Conservation (phyloP, 2,329 filamentous ascomycete genomes). For the Hypoxylon sp. region DNA sequence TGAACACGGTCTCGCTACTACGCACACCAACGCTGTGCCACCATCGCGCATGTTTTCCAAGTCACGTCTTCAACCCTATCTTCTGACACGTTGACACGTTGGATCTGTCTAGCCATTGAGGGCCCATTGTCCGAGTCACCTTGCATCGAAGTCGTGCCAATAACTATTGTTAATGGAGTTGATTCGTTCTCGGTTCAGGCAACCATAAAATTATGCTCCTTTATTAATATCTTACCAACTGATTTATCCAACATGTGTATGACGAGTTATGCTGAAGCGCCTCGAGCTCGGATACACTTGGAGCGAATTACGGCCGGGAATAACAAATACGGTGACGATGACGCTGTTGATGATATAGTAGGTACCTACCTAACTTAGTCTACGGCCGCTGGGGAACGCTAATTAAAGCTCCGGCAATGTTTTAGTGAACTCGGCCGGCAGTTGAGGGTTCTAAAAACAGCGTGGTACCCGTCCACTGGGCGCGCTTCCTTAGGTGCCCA, state of each 20-base stretch:
- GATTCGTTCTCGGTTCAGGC: constrained; percentile 7
- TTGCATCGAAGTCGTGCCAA: constrained; percentile 32
- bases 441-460: constrained; percentile 24
- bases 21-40: constrained; percentile 28
- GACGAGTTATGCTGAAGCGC: not conserved
- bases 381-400: not conserved
- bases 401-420: constrained; percentile 5
- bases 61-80: constrained; percentile 33
- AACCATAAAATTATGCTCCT: not conserved
- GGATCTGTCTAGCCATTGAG: constrained; percentile 16
- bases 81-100: constrained; percentile 28
- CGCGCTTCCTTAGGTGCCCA: constrained; percentile 1
- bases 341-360: constrained; percentile 11
- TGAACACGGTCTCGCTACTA: constrained; percentile 11
- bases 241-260: not conserved
- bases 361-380: not conserved
- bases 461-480: constrained; percentile 17
- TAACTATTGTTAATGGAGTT: constrained; percentile 10
- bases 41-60: constrained; percentile 3
- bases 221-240: constrained; percentile 1
- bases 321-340: not conserved
- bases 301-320: not conserved
- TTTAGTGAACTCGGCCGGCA: constrained; percentile 18
- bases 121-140: constrained; percentile 29
- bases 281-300: not conserved